These are phyloP conservation scores for Cladosporium sp. DNA, from an alignment of 2,329 filamentous ascomycete species.

Conservation along the genomic window DNA sequence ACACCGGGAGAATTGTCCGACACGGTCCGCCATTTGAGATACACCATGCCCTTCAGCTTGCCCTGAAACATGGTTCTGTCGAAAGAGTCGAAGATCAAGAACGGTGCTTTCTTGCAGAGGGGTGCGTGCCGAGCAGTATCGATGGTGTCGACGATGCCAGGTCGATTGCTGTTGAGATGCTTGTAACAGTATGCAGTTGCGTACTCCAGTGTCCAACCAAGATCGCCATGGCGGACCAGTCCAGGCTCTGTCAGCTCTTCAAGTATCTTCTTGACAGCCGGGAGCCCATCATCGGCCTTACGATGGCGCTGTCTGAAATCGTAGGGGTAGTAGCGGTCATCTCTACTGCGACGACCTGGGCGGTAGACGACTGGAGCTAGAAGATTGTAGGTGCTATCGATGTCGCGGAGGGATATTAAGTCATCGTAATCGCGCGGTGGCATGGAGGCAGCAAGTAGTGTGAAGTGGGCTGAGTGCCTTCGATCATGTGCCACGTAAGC, in stretches of 20 bases:
- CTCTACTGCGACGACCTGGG: background rate
- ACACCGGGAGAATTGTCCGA: constrained; percentile 37
- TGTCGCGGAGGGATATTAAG: constrained; percentile 23
- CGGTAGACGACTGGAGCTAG: constrained; percentile 14
- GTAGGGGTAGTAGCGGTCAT: constrained; percentile 14
- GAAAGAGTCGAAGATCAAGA: constrained; percentile 41
- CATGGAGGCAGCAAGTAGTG: constrained; percentile 9
- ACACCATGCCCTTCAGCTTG: constrained; percentile 43
- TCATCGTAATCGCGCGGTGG: constrained; percentile 20
- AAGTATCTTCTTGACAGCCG: constrained; percentile 1
- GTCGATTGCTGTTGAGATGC: constrained; percentile 34
- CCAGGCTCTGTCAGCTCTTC: constrained; percentile 17
- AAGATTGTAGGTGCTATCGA: background rate
- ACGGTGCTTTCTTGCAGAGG: constrained; percentile 35
- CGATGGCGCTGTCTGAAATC: background rate
- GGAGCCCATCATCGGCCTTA: constrained; percentile 1
- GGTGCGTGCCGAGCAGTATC: constrained; percentile 32
- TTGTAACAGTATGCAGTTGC: constrained; percentile 45
- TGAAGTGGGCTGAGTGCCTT: background rate
- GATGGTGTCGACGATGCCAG: constrained; percentile 33
- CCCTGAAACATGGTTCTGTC: constrained; percentile 42
- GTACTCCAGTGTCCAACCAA: constrained; percentile 47
- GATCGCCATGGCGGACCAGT: constrained; percentile 32
- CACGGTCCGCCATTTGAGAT: constrained; percentile 36
- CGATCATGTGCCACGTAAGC: constrained; percentile 1